Evolutionary conservation across 495 filamentous ascomycete species (phyloP).

Genomic region (Trichoderma asperelloides): DNA sequence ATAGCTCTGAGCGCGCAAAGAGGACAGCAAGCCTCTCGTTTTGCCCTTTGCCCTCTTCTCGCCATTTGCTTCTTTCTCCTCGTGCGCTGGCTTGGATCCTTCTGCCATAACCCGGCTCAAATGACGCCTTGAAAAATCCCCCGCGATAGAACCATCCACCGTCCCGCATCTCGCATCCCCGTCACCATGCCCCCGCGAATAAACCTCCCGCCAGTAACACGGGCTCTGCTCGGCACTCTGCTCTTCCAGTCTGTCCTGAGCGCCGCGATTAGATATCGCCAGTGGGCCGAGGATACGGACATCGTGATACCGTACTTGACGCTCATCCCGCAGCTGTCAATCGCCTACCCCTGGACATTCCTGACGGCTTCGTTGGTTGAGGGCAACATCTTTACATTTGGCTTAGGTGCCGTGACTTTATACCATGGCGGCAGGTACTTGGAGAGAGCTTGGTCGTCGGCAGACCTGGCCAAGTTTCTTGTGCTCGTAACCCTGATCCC

Average conservation of each 20-base stretch:
- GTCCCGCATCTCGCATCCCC: conserved; percentile 3
- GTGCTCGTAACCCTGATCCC: conserved; percentile 68
- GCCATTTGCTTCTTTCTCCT: background rate
- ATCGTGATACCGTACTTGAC: conserved; percentile 77
- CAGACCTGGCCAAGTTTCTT: conserved; percentile 86
- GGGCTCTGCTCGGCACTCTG: conserved; percentile 64
- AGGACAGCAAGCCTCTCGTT: background rate
- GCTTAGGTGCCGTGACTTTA: conserved; percentile 69
- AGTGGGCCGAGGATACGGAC: conserved; percentile 45
- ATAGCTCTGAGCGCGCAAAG: background rate
- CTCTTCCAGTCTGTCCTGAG: conserved; percentile 72
- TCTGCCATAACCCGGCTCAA: background rate
- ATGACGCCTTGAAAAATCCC: background rate
- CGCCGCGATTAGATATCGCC: conserved; percentile 63
- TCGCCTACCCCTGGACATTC: conserved; percentile 90
- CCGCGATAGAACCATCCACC: background rate
- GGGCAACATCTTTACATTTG: conserved; percentile 81
- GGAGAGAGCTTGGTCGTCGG: conserved; percentile 91
- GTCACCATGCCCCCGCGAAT: conserved; percentile 46
- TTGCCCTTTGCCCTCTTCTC: background rate
- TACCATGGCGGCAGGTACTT: conserved; percentile 94
- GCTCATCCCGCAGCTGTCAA: conserved; percentile 70
- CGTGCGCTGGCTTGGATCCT: background rate
- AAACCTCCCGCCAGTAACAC: conserved; percentile 87
- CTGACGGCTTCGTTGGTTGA: conserved; percentile 82